Conservation (phyloP, 306 rosid genomes). For the Prunus mume region DNA sequence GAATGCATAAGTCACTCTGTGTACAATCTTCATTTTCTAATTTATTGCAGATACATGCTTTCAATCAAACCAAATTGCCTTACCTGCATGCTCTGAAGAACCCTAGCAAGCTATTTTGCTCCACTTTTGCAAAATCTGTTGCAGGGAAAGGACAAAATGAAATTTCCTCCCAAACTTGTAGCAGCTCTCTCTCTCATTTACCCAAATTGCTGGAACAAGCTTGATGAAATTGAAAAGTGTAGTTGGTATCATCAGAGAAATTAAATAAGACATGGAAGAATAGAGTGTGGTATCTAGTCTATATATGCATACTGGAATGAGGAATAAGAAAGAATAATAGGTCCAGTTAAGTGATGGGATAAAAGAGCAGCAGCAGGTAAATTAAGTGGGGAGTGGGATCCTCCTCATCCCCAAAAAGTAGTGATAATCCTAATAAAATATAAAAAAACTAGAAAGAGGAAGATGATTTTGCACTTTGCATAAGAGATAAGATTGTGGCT, state of each 20-base stretch:
- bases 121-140: not conserved
- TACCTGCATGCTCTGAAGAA: not conserved
- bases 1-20: not conserved
- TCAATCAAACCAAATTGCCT: not conserved
- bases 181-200: not conserved
- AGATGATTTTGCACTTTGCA: not conserved
- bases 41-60: not conserved
- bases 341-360: not conserved
- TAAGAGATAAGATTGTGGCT: slow-evolving; percentile 7
- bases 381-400: slow-evolving; percentile 18
- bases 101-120: not conserved
- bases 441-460: not conserved
- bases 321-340: not conserved
- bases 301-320: not conserved
- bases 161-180: not conserved
- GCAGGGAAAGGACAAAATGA: not conserved
- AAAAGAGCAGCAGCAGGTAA: not conserved
- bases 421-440: not conserved
- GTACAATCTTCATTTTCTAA: not conserved
- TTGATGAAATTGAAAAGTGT: not conserved
- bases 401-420: not conserved
- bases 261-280: not conserved
- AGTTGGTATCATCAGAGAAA: not conserved
- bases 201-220: not conserved
- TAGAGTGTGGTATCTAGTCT: not conserved